phyloP scores from a whole-genome alignment of 352 stramenopile species.

The Phytopythium oedochilum region DNA sequence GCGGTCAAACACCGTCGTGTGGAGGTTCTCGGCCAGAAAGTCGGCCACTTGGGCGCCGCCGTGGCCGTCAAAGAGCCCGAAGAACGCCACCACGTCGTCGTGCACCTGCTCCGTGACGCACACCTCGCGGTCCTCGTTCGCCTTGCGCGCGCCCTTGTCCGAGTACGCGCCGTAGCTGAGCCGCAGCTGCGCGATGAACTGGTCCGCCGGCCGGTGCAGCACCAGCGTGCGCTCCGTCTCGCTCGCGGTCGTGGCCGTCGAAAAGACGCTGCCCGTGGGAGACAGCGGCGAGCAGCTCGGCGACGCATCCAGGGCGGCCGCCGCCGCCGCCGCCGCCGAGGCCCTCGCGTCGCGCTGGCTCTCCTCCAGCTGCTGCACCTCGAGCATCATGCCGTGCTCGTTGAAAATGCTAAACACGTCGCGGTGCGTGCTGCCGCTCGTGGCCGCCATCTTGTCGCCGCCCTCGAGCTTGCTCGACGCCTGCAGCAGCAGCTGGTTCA shows the following conservation, averaged over 20 bases:
- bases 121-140: conserved; percentile 72
- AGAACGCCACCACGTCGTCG: conserved; percentile 69
- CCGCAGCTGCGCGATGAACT: conserved; percentile 46
- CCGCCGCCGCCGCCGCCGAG: background rate
- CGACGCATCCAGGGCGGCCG: background rate
- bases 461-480: conserved; percentile 39
- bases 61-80: conserved; percentile 85
- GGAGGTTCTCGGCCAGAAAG: conserved; percentile 55
- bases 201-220: conserved; percentile 33
- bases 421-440: conserved; percentile 39
- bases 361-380: conserved; percentile 14
- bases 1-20: conserved; percentile 50
- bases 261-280: conserved; percentile 64
- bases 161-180: conserved; percentile 72
- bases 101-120: conserved; percentile 40
- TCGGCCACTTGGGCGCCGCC: conserved; percentile 64
- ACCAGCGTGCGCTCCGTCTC: conserved; percentile 70
- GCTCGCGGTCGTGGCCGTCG: conserved; percentile 64
- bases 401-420: conserved; percentile 87
- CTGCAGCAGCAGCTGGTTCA: conserved; percentile 47
- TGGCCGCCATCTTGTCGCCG: conserved; percentile 11
- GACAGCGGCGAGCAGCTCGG: conserved; percentile 43
- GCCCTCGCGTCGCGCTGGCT: background rate
- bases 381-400: conserved; percentile 69
- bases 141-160: conserved; percentile 65